phyloP scores from a whole-genome alignment of 139 green algal genomes.

The Edaphochlamys debaryana region DNA sequence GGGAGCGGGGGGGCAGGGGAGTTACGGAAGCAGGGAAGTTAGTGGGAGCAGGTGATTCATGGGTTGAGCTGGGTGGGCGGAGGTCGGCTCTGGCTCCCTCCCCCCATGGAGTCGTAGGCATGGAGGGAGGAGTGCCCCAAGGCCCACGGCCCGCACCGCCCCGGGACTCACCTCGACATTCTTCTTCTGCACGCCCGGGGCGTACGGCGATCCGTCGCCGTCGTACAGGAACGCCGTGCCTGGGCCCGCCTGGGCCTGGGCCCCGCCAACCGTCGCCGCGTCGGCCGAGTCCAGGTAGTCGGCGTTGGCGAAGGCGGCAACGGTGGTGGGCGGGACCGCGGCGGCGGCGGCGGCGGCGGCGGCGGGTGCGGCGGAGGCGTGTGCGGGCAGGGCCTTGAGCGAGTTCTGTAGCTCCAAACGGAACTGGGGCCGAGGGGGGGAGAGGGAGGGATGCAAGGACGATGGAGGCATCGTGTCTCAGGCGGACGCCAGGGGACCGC shows the following conservation, averaged over 20 bases:
- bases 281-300: not conserved
- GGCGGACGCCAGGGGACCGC: no score
- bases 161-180: slow-evolving; percentile 59
- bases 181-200: slow-evolving; percentile 70
- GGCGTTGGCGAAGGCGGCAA: not conserved
- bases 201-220: slow-evolving; percentile 52
- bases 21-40: no score
- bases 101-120: no score
- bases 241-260: not conserved
- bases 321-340: not conserved
- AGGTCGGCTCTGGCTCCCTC: no score
- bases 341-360: not conserved
- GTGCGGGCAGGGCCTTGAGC: slow-evolving; percentile 2
- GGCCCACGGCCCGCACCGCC: no score
- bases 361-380: not conserved
- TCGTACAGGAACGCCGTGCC: slow-evolving; percentile 26
- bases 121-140: no score
- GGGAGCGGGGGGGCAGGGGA: no score
- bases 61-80: no score
- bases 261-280: not conserved
- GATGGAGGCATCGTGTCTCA: no score
- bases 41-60: no score
- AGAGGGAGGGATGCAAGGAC: no score
- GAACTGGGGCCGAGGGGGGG: no score
- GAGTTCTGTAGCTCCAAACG: slow-evolving; percentile 72